Percentiles rank a stretch among this genome's conserved stretches.
Conservation (phyloP, 2,329 filamentous ascomycete species). For the Rosellinia necatrix region DNA sequence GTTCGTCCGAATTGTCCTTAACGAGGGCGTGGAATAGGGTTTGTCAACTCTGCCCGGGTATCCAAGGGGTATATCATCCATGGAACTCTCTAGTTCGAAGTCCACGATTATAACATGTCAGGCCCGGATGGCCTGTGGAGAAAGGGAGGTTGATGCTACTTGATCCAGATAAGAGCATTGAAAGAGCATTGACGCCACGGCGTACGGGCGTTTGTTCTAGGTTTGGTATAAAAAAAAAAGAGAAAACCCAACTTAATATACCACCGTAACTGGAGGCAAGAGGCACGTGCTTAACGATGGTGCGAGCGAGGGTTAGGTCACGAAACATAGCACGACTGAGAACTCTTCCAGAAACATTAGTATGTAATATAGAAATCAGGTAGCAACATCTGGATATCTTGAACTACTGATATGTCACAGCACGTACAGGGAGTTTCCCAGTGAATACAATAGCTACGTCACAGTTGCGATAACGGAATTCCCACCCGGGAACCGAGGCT, state of each 20-base stretch:
- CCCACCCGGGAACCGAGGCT: too few species aligned
- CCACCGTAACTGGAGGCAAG: neutral
- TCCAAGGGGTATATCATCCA: too few species aligned
- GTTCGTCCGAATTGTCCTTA: constrained; percentile 60
- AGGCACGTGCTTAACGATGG: neutral
- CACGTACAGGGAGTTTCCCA: too few species aligned
- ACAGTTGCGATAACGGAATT: too few species aligned
- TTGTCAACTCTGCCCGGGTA: too few species aligned
- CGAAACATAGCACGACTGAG: neutral
- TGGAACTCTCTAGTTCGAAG: neutral
- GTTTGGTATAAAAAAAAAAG: neutral
- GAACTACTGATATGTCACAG: too few species aligned
- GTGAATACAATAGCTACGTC: too few species aligned
- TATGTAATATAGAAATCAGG: neutral
- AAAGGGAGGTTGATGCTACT: neutral
- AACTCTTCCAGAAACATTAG: neutral
- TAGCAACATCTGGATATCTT: too few species aligned
- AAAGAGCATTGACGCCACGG: constrained; percentile 18
- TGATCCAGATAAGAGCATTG: neutral
- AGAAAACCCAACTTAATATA: constrained; percentile 7
- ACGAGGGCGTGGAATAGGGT: constrained; percentile 53
- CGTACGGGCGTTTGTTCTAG: constrained; percentile 23
- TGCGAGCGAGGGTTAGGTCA: neutral
- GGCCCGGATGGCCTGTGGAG: neutral
- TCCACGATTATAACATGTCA: neutral